Base-by-base conservation (phyloP, 208 protist species). In the Wallacemonas collosoma region DNA sequence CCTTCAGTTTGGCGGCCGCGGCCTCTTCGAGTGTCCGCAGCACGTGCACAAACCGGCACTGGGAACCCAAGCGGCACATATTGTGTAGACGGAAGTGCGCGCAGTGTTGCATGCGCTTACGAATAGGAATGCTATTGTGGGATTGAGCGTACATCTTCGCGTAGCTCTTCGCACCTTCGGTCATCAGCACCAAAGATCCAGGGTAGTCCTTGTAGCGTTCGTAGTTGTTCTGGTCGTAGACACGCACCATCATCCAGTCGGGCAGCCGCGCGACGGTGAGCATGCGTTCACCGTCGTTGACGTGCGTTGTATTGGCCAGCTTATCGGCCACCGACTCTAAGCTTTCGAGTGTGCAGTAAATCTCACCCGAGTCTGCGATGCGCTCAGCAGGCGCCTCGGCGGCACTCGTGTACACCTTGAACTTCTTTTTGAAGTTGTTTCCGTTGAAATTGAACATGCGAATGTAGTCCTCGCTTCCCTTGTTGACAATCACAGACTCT, bases 31-130 rank as follows among this genome's bases (percentile, higher is more conserved):
- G 57, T 14, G 80, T 82, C 3, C 76, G 66, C 6, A 95, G 71
- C n/a, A 95, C 88, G 71, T 95, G 91, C 5, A 95, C 68, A 71
- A 95, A 95, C 55, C 83, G 82, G 74, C 91, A 95, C 26, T 75
- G 79, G 44, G 80, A 79, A 36, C 91, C 91, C 38, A 89, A 76
- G 77, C 91, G 88, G 67, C 91, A 95, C 75, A 95, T 79, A 58
- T 87, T 73, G 73, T 95, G 93, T 14, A 91, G 75, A 17, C 87
- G 86, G 61, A 95, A 95, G 76, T 95, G 90, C 12, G 90, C 90
- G 55, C 90, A 95, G 77, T 95, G 90, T 74, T 95, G 90, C 90
- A 95, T 95, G 73, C 82, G 79, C 60, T 92, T 91, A 14, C 82
- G 82, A 11, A 68, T 71, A 1, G 88, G 90, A 51, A 92, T 79